Evolutionary conservation across 2,329 filamentous ascomycete genomes (phyloP), one percentile per base, ranked within the genome.

Genomic region (Aspergillus persii): DNA sequence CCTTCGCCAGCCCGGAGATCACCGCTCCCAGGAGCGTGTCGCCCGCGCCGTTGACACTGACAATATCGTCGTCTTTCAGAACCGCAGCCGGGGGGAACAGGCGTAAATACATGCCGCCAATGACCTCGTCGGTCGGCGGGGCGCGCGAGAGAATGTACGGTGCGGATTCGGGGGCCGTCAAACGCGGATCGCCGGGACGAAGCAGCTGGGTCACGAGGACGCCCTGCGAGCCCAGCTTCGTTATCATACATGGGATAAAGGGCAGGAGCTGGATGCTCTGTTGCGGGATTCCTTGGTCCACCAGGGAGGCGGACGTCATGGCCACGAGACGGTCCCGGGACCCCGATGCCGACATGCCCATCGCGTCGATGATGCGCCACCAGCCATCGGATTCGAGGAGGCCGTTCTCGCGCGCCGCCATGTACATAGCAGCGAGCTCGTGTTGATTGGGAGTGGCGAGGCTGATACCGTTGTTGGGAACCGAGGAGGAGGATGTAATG

Each of bases 21-120:
- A 97, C 67, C 12, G 92, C 89, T 0, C 94, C 95, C 8, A 96
- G 80, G 73, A 98, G 93, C 0, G 95, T 97, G 76, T 99, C 95
- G 0, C 95, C 95, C 2, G 92, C 92, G 0, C 94, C 95, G 72
- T 98, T 98, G 8, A 98, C 94, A 50, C 92, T 96, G 1, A 94
- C 86, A 1, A 96, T 82, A 29, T 95, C 86, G 23, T 83, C 77
- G 0, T 79, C 74, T 2, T 67, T 59, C 5, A 96, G 82, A 15
- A 80, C 77, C 71, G 90, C 86, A 0, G 84, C 84, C 0, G 89
- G 81, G 0, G 90, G 86, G 72, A 91, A 90, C 78, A 88, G 72
- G 5, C 86, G 77, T 88, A 97, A 92, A 70, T 97, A 97, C 2
- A 97, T 82, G 0, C 93, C 94, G 0, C 92, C 91, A 2, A 92